Percentiles rank a stretch among this genome's conserved stretches.
Conservation (phyloP, 148 eudicot species). For the Diospyros kaki region DNA sequence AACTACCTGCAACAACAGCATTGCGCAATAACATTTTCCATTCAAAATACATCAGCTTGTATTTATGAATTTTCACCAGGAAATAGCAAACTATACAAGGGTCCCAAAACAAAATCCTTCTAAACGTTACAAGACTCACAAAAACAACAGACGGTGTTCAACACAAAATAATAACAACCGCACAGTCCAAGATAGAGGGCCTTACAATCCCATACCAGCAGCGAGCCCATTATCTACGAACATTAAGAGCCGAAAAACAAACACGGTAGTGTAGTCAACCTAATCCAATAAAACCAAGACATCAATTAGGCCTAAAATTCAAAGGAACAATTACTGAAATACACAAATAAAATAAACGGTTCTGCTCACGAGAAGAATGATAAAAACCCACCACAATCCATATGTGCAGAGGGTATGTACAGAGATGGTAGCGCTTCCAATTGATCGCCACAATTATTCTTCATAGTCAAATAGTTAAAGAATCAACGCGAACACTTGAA, state of each 20-base stretch:
- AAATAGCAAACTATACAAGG: background rate
- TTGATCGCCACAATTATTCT: conserved; percentile 82
- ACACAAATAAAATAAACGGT: background rate
- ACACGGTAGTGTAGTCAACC: conserved; percentile 90
- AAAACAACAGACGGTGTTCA: background rate
- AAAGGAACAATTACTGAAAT: conserved; percentile 11
- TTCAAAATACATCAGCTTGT: background rate
- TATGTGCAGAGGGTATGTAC: conserved; percentile 77
- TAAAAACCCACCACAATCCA: conserved; percentile 82
- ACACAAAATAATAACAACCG: background rate
- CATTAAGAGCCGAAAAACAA: conserved; percentile 88
- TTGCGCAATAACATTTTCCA: background rate
- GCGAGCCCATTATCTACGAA: conserved; percentile 91
- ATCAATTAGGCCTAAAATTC: conserved; percentile 9
- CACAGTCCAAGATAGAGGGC: conserved; percentile 10
- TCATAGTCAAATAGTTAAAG: conserved; percentile 36
- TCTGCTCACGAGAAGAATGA: conserved; percentile 4
- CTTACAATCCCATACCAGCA: conserved; percentile 99
- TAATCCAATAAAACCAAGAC: conserved; percentile 16
- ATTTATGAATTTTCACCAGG: background rate
- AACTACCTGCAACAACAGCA: background rate
- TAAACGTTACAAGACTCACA: background rate
- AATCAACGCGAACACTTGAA: conserved; percentile 7
- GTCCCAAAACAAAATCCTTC: background rate
- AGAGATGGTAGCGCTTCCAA: conserved; percentile 75